phyloP scores from a whole-genome alignment of 306 rosid genomes.

The Lithocarpus polystachyus region DNA sequence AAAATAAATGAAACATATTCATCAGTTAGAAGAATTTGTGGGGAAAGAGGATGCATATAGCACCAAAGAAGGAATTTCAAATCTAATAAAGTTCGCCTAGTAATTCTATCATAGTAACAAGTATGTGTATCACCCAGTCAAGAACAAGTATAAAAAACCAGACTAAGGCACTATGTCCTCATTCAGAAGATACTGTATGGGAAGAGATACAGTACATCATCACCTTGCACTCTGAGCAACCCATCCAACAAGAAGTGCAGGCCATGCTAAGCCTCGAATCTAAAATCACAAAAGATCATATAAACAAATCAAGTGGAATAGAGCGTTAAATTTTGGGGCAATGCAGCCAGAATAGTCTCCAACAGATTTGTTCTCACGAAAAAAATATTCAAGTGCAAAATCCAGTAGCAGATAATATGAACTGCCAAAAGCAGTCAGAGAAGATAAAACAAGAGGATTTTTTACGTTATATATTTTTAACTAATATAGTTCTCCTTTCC shows the following conservation, averaged over 20 bases:
- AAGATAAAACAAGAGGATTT: neutral
- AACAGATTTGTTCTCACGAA: neutral
- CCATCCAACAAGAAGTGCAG: constrained; percentile 67
- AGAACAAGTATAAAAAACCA: neutral
- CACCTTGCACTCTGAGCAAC: constrained; percentile 75
- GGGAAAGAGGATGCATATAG: neutral
- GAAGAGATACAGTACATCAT: constrained; percentile 8
- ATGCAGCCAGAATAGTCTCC: neutral
- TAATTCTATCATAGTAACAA: neutral
- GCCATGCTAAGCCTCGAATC: constrained; percentile 75
- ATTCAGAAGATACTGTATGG: neutral
- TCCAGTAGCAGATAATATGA: neutral
- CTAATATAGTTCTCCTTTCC: neutral
- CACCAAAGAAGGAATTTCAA: neutral
- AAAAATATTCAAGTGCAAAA: neutral
- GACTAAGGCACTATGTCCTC: neutral
- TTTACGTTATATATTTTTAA: neutral
- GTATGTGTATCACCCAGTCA: neutral
- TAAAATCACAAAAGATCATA: constrained; percentile 20
- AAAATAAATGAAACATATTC: neutral
- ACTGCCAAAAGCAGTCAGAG: neutral
- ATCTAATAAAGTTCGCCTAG: neutral
- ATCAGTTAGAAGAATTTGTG: neutral
- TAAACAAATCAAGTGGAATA: constrained; percentile 15
- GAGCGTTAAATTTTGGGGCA: neutral